A percentile compares a stretch with the other conserved stretches of the same genome.
Evolutionary conservation across 1,139 yeast species (phyloP).

Genomic region (Saccharomycopsis hybrid): DNA sequence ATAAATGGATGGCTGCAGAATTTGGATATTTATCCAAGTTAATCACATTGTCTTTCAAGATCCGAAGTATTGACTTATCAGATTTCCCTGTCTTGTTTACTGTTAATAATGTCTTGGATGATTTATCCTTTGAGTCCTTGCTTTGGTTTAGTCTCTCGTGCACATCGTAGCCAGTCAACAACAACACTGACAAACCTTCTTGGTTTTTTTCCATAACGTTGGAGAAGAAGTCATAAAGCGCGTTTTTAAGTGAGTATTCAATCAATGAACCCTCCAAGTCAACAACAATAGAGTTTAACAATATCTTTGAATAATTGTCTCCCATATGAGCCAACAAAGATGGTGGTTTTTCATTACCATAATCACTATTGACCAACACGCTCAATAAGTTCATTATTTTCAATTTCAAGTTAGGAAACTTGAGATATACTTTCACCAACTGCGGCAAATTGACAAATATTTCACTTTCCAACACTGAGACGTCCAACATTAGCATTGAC

Average conservation of each 20-base stretch:
- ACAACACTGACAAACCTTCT: slow-evolving; percentile 76
- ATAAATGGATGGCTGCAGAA: slow-evolving; percentile 47
- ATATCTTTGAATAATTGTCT: slow-evolving; percentile 48
- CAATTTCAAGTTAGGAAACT: slow-evolving; percentile 41
- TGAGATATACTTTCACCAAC: slow-evolving; percentile 55
- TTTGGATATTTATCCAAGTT: slow-evolving; percentile 50
- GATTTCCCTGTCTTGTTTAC: neutral
- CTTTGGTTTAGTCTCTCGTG: slow-evolving; percentile 24
- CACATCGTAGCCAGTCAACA: slow-evolving; percentile 65
- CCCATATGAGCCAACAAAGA: slow-evolving; percentile 81
- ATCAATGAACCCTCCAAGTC: slow-evolving; percentile 60
- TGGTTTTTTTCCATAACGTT: slow-evolving; percentile 73
- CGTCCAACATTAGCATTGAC: slow-evolving; percentile 38
- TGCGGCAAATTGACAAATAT: slow-evolving; percentile 52
- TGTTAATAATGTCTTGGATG: slow-evolving; percentile 1
- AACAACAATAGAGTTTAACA: slow-evolving; percentile 50
- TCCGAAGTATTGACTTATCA: slow-evolving; percentile 37
- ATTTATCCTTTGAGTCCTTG: slow-evolving; percentile 21
- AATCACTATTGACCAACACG: slow-evolving; percentile 49
- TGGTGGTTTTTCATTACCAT: slow-evolving; percentile 52
- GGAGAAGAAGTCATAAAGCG: slow-evolving; percentile 67
- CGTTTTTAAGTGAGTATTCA: slow-evolving; percentile 47
- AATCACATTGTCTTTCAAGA: slow-evolving; percentile 53
- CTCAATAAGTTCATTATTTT: slow-evolving; percentile 54
- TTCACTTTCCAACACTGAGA: slow-evolving; percentile 60